Percentiles rank a stretch among this genome's conserved stretches.
Conservation (phyloP, 495 filamentous ascomycete genomes). For the Penicillium dipodomyicola region DNA sequence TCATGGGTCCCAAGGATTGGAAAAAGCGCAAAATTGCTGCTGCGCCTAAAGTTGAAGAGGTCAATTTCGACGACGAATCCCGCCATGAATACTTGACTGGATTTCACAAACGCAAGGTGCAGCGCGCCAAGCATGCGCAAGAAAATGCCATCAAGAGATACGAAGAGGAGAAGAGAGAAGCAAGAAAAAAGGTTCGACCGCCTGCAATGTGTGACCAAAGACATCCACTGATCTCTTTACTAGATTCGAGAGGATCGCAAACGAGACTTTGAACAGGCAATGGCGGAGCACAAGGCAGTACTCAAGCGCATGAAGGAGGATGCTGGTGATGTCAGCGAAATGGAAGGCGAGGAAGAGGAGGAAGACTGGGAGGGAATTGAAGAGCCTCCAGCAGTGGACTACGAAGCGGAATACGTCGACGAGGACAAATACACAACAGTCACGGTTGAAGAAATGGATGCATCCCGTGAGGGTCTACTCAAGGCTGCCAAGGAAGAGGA, state of each 20-base stretch:
- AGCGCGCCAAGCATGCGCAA: constrained; percentile 78
- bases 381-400: constrained; percentile 61
- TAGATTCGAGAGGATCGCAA: constrained; percentile 80
- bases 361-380: constrained; percentile 64
- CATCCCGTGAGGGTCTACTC: constrained; percentile 67
- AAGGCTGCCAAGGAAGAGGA: constrained; percentile 49
- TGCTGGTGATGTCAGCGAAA: constrained; percentile 44
- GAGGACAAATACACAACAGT: constrained; percentile 94
- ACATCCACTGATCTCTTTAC: constrained; percentile 16
- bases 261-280: constrained; percentile 73
- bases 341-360: constrained; percentile 39
- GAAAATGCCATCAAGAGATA: constrained; percentile 70
- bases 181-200: constrained; percentile 65
- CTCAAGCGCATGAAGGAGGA: constrained; percentile 53
- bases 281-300: constrained; percentile 66
- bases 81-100: constrained; percentile 87
- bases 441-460: constrained; percentile 85
- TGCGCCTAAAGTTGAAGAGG: constrained; percentile 62
- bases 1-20: constrained; percentile 38
- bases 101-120: constrained; percentile 92
- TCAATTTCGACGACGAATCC: constrained; percentile 75
- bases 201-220: neutral
- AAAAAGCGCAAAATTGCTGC: constrained; percentile 61
- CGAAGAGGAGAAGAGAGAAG: constrained; percentile 65
- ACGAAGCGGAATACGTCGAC: constrained; percentile 93